These are phyloP conservation scores for Mikania micrantha DNA, from an alignment of 129 eudicot genomes.

Conservation along the genomic window DNA sequence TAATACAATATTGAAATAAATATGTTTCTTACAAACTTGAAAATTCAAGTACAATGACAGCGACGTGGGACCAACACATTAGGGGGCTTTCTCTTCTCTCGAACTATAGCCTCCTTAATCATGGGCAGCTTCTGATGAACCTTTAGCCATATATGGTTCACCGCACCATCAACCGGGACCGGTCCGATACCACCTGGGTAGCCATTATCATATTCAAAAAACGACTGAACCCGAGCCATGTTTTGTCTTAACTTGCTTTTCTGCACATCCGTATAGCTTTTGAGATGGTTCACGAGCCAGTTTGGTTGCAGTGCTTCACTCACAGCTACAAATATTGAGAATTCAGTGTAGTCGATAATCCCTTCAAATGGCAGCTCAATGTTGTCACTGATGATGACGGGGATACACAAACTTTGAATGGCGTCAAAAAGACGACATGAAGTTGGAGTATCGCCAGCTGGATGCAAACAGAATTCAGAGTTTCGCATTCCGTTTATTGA, in stretches of 20 bases:
- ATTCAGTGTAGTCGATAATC: constrained; percentile 68
- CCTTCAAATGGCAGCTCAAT: constrained; percentile 99
- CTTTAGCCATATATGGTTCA: constrained; percentile 81
- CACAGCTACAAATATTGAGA: constrained; percentile 64
- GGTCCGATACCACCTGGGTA: constrained; percentile 87
- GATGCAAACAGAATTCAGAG: constrained; percentile 92
- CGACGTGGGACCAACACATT: constrained; percentile 75
- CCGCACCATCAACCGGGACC: constrained; percentile 64
- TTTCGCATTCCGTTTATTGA: constrained; percentile 89
- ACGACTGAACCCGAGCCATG: constrained; percentile 68
- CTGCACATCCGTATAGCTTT: constrained; percentile 38
- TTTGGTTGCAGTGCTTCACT: constrained; percentile 67
- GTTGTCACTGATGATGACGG: constrained; percentile 83
- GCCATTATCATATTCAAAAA: constrained; percentile 70
- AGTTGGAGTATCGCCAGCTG: constrained; percentile 97
- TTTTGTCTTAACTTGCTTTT: constrained; percentile 51
- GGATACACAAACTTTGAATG: constrained; percentile 91
- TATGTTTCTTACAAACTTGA: background rate
- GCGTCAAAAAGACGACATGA: constrained; percentile 95
- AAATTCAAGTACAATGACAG: constrained; percentile 76
- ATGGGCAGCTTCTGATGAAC: constrained; percentile 75
- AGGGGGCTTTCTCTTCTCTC: constrained; percentile 70
- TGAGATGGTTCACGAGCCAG: constrained; percentile 69
- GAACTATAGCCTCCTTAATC: constrained; percentile 64
- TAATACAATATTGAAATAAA: background rate